Conservation (phyloP, 805 yeast species). For the Nakazawaea molendinolei region DNA sequence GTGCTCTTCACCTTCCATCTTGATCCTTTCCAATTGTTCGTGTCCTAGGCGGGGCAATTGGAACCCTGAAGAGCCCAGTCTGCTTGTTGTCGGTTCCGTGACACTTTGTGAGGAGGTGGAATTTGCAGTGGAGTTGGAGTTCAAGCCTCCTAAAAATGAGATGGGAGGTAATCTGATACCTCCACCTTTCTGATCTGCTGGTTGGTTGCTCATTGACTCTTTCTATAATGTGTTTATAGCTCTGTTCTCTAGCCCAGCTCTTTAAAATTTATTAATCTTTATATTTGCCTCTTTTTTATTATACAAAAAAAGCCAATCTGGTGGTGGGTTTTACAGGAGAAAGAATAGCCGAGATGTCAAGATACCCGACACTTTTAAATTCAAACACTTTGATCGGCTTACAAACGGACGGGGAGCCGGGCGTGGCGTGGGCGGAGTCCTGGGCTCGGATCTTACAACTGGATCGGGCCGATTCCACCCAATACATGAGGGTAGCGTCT, state of each 20-base stretch:
- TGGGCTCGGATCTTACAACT: no score
- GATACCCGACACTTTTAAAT: conserved; percentile 20
- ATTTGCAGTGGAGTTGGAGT: conserved; percentile 1
- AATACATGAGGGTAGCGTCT: conserved; percentile 6
- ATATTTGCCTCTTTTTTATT: no score
- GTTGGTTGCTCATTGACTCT: not conserved
- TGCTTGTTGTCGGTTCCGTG: not conserved
- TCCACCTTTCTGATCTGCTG: not conserved
- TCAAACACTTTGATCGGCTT: conserved; percentile 20
- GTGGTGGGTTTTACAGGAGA: not conserved
- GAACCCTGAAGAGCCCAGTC: conserved; percentile 1
- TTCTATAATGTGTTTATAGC: not conserved
- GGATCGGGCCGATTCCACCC: no score
- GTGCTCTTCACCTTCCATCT: not conserved
- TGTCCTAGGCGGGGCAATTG: conserved; percentile 11
- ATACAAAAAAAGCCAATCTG: no score
- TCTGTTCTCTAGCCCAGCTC: not conserved
- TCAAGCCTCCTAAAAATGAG: conserved; percentile 21
- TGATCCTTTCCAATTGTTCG: not conserved
- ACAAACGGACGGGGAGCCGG: conserved; percentile 10
- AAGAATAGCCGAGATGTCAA: conserved; percentile 9
- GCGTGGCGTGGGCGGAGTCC: not conserved
- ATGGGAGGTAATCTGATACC: conserved; percentile 33
- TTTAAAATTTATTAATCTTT: no score
- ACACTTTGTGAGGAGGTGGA: not conserved